Base-by-base conservation (phyloP, 129 eudicot genomes). In the Heracleum sosnowskyi region DNA sequence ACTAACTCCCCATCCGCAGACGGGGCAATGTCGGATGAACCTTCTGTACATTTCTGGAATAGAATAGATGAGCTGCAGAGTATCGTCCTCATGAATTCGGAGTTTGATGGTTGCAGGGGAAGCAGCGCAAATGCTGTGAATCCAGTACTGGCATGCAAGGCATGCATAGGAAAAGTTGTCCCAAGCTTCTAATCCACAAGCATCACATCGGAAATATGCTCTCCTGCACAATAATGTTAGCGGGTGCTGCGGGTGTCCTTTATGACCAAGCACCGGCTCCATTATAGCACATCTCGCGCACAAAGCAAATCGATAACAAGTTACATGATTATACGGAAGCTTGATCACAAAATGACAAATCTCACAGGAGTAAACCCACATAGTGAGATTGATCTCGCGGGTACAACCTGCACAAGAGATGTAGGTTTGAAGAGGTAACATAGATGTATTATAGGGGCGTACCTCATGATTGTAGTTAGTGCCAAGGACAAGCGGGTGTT, bases 1-100 rank as follows among this genome's bases (percentile, higher is more conserved):
- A 3, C 0, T 22, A 11, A 73, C 36, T 24, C 2, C 11, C 11
- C 40, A 11, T 3, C 31, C 11, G 57, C 77, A 73, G 22, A 73
- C 5, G 37, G 11, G 22, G 36, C 77, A 73, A 13, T 26, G 5
- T 13, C 35, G 11, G 4, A 5, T 41, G 17, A 26, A 37, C 4
- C 77, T 64, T 26, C 36, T 31, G 20, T 42, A 20, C 37, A n/a
- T 22, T 16, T 9, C 20, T 0, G 77, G 57, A 73, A 41, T 42
- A 73, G 77, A 73, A 73, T 73, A 73, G 9, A 12, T 45, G 57
- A 73, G 77, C 55, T 18, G 33, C 17, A 73, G 53, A 41, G 77
- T 36, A 18, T 73, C 36, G 17, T 11, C 70, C 37, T 64, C 22
- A 44, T 42, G 57, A 73, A 40, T 12, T 22, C 12, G 46, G 16